phyloP scores from a whole-genome alignment of 495 filamentous ascomycete species.

The Haplographium delicatum region DNA sequence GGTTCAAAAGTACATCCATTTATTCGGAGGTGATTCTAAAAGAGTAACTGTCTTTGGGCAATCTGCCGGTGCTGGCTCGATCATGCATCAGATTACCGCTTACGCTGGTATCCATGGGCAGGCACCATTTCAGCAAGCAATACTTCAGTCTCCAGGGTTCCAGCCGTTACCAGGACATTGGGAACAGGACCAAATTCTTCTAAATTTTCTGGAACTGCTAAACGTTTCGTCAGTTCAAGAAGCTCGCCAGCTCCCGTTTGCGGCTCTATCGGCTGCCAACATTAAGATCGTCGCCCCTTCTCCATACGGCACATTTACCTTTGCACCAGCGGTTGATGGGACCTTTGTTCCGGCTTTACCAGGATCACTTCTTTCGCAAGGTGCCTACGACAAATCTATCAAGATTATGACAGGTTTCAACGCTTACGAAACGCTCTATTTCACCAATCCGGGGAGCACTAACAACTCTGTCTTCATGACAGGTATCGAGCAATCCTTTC shows the following conservation, averaged over 20 bases:
- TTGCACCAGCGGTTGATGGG: conserved; percentile 56
- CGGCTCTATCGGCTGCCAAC: conserved; percentile 46
- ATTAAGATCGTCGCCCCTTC: conserved; percentile 36
- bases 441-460: neutral
- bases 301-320: conserved; percentile 45
- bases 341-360: conserved; percentile 50
- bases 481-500: neutral
- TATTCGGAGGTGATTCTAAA: conserved; percentile 62
- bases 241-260: conserved; percentile 41
- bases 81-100: conserved; percentile 61
- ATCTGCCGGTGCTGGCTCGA: conserved; percentile 60
- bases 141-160: conserved; percentile 25
- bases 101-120: conserved; percentile 34
- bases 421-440: conserved; percentile 43
- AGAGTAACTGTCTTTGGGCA: conserved; percentile 67
- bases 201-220: conserved; percentile 5
- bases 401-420: conserved; percentile 53
- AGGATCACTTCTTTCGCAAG: conserved; percentile 49
- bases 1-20: conserved; percentile 62
- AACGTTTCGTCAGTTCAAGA: conserved; percentile 40
- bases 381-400: conserved; percentile 48
- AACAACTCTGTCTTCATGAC: neutral
- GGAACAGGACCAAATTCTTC: conserved; percentile 15
- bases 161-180: conserved; percentile 15
- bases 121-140: conserved; percentile 21